A percentile compares a stretch with the other conserved stretches of the same genome.
These are phyloP conservation scores for Pseudogymnoascus sp. DNA, from an alignment of 2,329 filamentous ascomycete species.

Conservation along the genomic window DNA sequence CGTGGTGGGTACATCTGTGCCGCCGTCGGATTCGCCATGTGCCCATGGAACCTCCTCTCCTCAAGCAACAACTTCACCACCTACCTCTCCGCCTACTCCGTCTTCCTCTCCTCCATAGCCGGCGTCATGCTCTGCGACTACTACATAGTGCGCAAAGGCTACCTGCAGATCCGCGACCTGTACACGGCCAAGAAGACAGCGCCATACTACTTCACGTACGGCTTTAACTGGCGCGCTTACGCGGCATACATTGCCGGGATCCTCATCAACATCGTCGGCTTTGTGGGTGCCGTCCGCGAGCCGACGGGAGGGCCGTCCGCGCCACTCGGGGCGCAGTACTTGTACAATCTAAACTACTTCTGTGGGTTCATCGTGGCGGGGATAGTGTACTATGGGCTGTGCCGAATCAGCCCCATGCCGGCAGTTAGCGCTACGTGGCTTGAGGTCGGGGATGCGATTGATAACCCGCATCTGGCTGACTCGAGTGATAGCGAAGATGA, in stretches of 20 bases:
- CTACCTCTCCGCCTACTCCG: constrained; percentile 83
- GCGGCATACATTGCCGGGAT: constrained; percentile 75
- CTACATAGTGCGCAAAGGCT: constrained; percentile 76
- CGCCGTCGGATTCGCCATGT: constrained; percentile 71
- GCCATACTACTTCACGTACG: constrained; percentile 66
- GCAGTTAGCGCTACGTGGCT: constrained; percentile 69
- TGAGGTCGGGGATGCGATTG: constrained; percentile 60
- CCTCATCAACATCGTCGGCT: constrained; percentile 84
- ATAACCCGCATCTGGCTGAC: constrained; percentile 29
- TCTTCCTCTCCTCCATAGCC: constrained; percentile 88
- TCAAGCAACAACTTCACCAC: constrained; percentile 78
- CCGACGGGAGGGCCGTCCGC: constrained; percentile 36
- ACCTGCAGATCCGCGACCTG: constrained; percentile 67
- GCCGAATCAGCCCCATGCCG: constrained; percentile 60
- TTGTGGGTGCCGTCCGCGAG: constrained; percentile 69
- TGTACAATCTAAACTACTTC: constrained; percentile 91
- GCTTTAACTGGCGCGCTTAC: constrained; percentile 78
- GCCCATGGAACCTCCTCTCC: constrained; percentile 72
- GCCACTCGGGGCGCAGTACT: constrained; percentile 69
- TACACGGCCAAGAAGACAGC: constrained; percentile 61
- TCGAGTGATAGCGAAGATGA: constrained; percentile 19
- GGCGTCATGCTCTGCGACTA: constrained; percentile 89
- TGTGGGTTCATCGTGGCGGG: constrained; percentile 67
- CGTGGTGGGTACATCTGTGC: constrained; percentile 84
- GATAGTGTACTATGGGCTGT: constrained; percentile 60